Percentiles rank a stretch among this genome's conserved stretches.
phyloP scores from a whole-genome alignment of 2,329 filamentous ascomycete species.

The Ascochyta fabae region DNA sequence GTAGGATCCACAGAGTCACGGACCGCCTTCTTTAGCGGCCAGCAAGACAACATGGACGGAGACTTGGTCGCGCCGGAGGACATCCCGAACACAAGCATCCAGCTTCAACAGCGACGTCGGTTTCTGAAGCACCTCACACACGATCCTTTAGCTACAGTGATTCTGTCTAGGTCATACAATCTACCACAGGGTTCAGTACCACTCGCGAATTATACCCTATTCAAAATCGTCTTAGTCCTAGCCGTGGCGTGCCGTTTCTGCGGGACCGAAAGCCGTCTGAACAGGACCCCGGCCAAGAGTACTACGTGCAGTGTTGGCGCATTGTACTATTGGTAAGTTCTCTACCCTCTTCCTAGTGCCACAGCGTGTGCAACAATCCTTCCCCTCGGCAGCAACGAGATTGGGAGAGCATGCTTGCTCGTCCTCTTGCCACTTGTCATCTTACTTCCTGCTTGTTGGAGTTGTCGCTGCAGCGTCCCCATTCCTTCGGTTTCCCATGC shows the following conservation, averaged over 20 bases:
- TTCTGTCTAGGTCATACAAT: not conserved
- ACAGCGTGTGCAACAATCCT: not conserved
- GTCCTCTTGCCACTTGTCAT: not conserved
- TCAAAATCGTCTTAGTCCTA: no score
- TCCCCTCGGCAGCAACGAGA: not conserved
- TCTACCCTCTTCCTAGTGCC: not conserved
- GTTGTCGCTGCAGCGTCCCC: conserved; percentile 1
- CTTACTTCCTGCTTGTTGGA: not conserved
- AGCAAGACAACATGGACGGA: not conserved
- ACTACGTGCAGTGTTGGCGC: not conserved
- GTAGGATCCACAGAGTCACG: not conserved
- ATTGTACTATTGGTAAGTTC: conserved; percentile 2
- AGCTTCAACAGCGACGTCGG: not conserved
- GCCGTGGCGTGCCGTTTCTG: not conserved
- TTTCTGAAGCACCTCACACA: not conserved
- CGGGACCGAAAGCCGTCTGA: conserved; percentile 1
- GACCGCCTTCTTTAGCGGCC: not conserved
- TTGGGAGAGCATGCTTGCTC: not conserved
- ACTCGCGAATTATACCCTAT: not conserved
- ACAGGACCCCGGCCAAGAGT: not conserved
- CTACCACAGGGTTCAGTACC: not conserved
- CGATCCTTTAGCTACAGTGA: not conserved
- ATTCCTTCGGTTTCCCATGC: not conserved
- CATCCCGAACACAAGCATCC: not conserved
- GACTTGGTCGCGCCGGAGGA: not conserved